A percentile compares a stretch with the other conserved stretches of the same genome.
These are phyloP conservation scores for Volutella citrinella DNA, from an alignment of 2,329 filamentous ascomycete species.

Conservation along the genomic window DNA sequence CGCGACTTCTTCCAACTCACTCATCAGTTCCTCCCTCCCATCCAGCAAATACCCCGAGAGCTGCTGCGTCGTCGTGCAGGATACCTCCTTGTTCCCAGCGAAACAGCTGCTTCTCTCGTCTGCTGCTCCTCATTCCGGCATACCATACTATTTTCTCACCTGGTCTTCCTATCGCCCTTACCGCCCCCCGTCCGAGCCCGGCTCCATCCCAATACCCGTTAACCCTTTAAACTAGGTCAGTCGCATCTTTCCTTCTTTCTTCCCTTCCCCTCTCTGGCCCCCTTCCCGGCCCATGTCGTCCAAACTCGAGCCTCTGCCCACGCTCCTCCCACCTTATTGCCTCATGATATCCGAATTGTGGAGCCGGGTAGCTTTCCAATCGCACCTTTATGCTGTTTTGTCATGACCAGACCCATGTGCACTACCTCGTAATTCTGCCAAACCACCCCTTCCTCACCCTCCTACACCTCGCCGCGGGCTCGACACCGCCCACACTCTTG, in stretches of 20 bases:
- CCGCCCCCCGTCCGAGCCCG: conserved; percentile 24
- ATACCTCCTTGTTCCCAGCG: conserved; percentile 29
- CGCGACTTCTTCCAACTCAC: conserved; percentile 31
- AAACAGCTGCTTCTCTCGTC: conserved; percentile 27
- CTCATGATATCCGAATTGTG: conserved; percentile 27
- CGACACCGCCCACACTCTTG: conserved; percentile 11
- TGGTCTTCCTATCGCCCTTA: conserved; percentile 26
- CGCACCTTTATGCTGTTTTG: conserved; percentile 18
- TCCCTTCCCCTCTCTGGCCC: conserved; percentile 15
- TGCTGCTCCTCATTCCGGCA: conserved; percentile 19
- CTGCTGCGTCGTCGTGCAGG: conserved; percentile 32
- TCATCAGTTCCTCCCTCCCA: conserved; percentile 30
- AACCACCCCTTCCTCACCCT: conserved; percentile 4
- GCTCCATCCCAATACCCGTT: conserved; percentile 16
- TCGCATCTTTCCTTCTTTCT: conserved; percentile 18
- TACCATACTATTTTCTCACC: conserved; percentile 27
- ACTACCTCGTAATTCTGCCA: conserved; percentile 15
- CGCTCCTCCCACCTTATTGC: conserved; percentile 14
- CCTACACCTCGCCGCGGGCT: conserved; percentile 10
- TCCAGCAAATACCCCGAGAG: conserved; percentile 27
- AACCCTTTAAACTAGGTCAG: conserved; percentile 28
- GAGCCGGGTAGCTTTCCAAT: conserved; percentile 25
- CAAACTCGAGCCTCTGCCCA: conserved; percentile 16
- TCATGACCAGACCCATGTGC: conserved; percentile 22
- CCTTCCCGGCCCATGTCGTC: conserved; percentile 17